phyloP scores from a whole-genome alignment of 2,329 filamentous ascomycete genomes.

The Penicillium sclerotiorum region DNA sequence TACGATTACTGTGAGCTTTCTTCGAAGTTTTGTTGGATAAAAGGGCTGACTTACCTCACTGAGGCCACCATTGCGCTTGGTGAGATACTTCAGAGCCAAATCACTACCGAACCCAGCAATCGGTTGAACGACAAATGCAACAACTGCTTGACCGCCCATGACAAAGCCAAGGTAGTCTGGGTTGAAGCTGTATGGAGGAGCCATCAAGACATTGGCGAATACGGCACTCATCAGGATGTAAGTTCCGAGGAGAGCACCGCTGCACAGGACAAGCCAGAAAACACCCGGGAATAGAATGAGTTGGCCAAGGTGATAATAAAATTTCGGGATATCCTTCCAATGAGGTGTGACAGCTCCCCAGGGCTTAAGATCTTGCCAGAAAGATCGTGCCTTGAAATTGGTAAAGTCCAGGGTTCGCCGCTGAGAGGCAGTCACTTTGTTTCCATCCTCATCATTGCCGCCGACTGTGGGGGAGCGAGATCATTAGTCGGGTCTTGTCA shows the following conservation, averaged over 20 bases:
- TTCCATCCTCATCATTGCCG: neutral
- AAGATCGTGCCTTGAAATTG: slow-evolving; percentile 27
- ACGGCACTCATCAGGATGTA: slow-evolving; percentile 44
- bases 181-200: slow-evolving; percentile 39
- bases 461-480: neutral
- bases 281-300: slow-evolving; percentile 41
- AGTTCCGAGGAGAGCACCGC: slow-evolving; percentile 38
- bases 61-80: slow-evolving; percentile 7
- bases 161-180: slow-evolving; percentile 33
- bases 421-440: neutral
- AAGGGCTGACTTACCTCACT: neutral
- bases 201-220: slow-evolving; percentile 36
- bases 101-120: slow-evolving; percentile 42
- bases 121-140: slow-evolving; percentile 38
- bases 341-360: neutral
- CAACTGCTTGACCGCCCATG: slow-evolving; percentile 40
- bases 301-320: slow-evolving; percentile 27
- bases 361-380: neutral
- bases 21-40: no score
- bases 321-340: slow-evolving; percentile 29
- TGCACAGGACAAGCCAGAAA: slow-evolving; percentile 41
- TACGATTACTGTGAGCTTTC: neutral
- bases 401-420: slow-evolving; percentile 21
- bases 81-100: slow-evolving; percentile 30
- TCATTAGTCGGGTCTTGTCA: no score